These are phyloP conservation scores for Acacia pycnantha DNA, from an alignment of 331 rosid species.

Conservation along the genomic window DNA sequence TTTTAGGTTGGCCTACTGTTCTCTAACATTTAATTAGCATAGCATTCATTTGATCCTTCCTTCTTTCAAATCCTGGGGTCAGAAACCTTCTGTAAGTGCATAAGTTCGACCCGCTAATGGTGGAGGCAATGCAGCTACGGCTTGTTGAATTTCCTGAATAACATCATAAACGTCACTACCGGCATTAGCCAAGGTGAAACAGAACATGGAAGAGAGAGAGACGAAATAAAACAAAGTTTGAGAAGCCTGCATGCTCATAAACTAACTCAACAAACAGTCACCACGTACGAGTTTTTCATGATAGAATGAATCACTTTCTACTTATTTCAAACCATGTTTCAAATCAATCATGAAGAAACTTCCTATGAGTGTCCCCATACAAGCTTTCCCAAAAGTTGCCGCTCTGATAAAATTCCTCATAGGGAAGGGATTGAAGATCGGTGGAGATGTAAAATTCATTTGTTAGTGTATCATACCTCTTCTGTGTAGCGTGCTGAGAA, in stretches of 20 bases:
- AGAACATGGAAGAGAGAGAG: neutral
- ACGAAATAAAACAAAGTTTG: neutral
- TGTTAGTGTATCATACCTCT: constrained; percentile 41
- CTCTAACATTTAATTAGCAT: neutral
- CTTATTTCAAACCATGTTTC: constrained; percentile 2
- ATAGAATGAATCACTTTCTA: neutral
- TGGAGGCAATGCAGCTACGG: constrained; percentile 53
- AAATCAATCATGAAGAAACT: constrained; percentile 5
- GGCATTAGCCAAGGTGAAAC: neutral
- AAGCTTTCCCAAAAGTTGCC: neutral
- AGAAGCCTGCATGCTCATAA: neutral
- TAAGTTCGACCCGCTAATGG: constrained; percentile 66
- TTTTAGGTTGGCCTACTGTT: neutral
- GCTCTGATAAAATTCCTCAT: neutral
- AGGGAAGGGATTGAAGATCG: neutral
- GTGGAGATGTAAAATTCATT: neutral
- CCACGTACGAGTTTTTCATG: neutral
- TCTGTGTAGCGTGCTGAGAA: constrained; percentile 66
- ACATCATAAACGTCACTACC: neutral
- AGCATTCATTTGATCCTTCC: neutral
- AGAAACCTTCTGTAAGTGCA: constrained; percentile 85
- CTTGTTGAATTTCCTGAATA: constrained; percentile 78
- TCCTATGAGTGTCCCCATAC: neutral
- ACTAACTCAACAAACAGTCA: neutral
- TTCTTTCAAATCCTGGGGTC: constrained; percentile 11